These are phyloP conservation scores for Withania somnifera DNA, from an alignment of 305 asterid genomes.

Conservation along the genomic window DNA sequence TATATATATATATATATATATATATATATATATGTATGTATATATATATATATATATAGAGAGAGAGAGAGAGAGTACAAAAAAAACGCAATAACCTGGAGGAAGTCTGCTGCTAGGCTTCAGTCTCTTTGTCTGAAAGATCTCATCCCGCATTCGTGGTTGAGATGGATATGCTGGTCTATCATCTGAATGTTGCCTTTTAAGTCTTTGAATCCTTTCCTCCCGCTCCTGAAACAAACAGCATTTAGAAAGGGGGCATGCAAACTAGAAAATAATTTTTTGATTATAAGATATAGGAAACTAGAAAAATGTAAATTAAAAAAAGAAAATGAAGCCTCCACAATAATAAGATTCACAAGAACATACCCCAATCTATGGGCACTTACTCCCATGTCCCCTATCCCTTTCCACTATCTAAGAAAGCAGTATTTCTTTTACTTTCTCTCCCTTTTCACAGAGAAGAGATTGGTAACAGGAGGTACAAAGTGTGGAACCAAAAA, in stretches of 20 bases:
- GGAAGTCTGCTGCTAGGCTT: constrained; percentile 66
- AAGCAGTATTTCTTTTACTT: not conserved
- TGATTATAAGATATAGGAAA: not conserved
- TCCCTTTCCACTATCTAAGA: not conserved
- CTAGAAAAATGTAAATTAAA: not conserved
- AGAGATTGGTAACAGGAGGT: not conserved
- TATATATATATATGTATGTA: no score
- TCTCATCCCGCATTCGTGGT: constrained; percentile 39
- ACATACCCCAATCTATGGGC: not conserved
- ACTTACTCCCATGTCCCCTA: not conserved
- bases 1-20: no score
- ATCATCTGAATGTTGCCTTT: constrained; percentile 59
- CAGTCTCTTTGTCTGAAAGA: constrained; percentile 52
- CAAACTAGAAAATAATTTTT: not conserved
- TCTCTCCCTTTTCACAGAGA: not conserved
- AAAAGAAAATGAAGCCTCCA: not conserved
- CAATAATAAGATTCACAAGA: not conserved
- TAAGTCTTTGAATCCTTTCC: constrained; percentile 62
- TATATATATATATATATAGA: not conserved
- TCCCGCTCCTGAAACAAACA: constrained; percentile 68
- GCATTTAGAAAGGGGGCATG: not conserved
- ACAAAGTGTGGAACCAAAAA: not conserved
- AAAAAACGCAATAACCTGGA: constrained; percentile 40
- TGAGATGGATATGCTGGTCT: constrained; percentile 46
- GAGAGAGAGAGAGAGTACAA: not conserved